Conservation (phyloP, 2,329 filamentous ascomycete genomes). For the Hypoxylon sp. region DNA sequence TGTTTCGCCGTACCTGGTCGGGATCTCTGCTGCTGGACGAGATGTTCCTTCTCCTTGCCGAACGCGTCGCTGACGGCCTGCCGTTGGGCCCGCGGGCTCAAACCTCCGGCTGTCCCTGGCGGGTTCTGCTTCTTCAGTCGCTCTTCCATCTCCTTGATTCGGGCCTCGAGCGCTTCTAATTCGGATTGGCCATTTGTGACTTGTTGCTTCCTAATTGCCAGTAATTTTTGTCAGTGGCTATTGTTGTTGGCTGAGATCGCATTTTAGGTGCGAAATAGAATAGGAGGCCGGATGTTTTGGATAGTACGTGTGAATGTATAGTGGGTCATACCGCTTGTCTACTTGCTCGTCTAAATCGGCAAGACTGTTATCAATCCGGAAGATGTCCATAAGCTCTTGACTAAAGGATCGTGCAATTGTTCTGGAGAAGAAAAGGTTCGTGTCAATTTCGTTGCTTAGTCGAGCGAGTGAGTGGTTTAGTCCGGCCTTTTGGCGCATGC, state of each 20-base stretch:
- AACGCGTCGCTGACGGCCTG: conserved; percentile 44
- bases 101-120: background rate
- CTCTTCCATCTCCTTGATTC: conserved; percentile 84
- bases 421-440: conserved; percentile 58
- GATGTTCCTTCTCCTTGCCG: conserved; percentile 45
- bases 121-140: conserved; percentile 62
- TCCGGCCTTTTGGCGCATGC: background rate
- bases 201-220: conserved; percentile 73
- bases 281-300: no score
- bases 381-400: conserved; percentile 84
- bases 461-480: no score
- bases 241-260: conserved; percentile 10
- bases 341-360: conserved; percentile 78
- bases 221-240: conserved; percentile 14
- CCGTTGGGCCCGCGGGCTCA: conserved; percentile 43
- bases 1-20: conserved; percentile 63
- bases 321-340: conserved; percentile 76
- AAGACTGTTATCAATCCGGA: conserved; percentile 83
- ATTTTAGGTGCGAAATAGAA: conserved; percentile 5
- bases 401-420: conserved; percentile 90
- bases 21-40: conserved; percentile 48
- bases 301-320: no score
- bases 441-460: no score
- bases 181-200: conserved; percentile 79
- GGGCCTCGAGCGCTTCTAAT: conserved; percentile 84